Percentiles rank a stretch among this genome's conserved stretches.
phyloP scores from a whole-genome alignment of 1,284 basidiomycete genomes.

The Microbotryum scabiosae region DNA sequence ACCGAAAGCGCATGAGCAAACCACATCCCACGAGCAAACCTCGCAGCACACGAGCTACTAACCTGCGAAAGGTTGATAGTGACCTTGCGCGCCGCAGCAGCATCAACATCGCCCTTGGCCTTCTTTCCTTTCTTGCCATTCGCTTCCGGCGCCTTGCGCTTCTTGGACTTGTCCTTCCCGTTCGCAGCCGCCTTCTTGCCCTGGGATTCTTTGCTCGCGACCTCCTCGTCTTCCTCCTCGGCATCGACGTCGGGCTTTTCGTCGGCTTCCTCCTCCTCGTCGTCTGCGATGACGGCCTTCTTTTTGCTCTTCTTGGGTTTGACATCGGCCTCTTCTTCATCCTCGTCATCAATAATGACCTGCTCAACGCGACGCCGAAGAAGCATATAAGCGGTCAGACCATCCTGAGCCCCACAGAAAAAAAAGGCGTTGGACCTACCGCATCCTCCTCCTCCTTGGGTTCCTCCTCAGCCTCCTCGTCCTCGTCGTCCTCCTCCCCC shows the following conservation, averaged over 20 bases:
- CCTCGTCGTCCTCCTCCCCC: slow-evolving; percentile 39
- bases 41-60: neutral
- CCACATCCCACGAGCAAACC: neutral
- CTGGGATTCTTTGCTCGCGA: slow-evolving; percentile 24
- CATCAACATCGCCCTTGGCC: slow-evolving; percentile 51
- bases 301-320: slow-evolving; percentile 43
- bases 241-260: slow-evolving; percentile 32
- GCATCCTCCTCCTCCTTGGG: slow-evolving; percentile 21
- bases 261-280: slow-evolving; percentile 17
- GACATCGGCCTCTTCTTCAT: slow-evolving; percentile 42
- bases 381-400: neutral
- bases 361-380: neutral
- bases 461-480: slow-evolving; percentile 10
- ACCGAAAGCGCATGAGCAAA: neutral
- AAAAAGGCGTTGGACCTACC: slow-evolving; percentile 14
- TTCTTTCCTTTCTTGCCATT: slow-evolving; percentile 40
- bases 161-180: slow-evolving; percentile 12
- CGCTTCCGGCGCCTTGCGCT: slow-evolving; percentile 11
- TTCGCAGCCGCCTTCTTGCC: slow-evolving; percentile 25
- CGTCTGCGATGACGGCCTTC: slow-evolving; percentile 12
- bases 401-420: neutral
- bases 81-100: slow-evolving; percentile 45
- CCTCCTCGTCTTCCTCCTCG: slow-evolving; percentile 34
- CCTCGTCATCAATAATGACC: slow-evolving; percentile 35
- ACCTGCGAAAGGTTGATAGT: slow-evolving; percentile 66